Conservation (phyloP, 345 rosid genomes). For the Angophora floribunda region DNA sequence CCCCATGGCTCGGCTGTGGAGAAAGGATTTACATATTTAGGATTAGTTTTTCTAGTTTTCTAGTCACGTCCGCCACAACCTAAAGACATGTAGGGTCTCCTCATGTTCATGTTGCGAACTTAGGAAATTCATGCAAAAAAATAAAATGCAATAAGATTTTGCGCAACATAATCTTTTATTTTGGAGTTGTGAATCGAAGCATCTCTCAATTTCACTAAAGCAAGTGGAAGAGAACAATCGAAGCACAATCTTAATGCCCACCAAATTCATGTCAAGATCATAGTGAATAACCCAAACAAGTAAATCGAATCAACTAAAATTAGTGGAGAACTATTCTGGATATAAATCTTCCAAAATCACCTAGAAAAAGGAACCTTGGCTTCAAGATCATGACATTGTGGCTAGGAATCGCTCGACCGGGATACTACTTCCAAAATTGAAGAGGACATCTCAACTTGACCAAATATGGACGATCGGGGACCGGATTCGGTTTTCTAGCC, state of each 20-base stretch:
- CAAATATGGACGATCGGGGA: background rate
- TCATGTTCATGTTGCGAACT: background rate
- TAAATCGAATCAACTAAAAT: background rate
- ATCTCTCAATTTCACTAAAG: background rate
- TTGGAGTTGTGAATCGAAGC: background rate
- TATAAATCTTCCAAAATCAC: background rate
- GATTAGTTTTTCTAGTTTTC: background rate
- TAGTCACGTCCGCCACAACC: background rate
- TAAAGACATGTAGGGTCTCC: background rate
- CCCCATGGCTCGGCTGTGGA: background rate
- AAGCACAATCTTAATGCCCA: background rate
- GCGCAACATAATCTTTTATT: background rate
- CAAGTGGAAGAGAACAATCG: background rate
- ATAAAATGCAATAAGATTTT: background rate
- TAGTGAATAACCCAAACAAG: background rate
- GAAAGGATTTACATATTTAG: background rate
- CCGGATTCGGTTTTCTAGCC: background rate
- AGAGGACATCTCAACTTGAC: background rate
- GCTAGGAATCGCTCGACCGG: background rate
- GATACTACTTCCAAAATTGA: background rate
- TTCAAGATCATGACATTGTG: background rate
- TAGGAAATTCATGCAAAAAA: background rate
- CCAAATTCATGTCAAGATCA: background rate
- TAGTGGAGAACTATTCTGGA: background rate
- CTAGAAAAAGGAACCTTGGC: background rate